Evolutionary conservation across 495 filamentous ascomycete genomes (phyloP).

Genomic region (Aspergillus panamensis): DNA sequence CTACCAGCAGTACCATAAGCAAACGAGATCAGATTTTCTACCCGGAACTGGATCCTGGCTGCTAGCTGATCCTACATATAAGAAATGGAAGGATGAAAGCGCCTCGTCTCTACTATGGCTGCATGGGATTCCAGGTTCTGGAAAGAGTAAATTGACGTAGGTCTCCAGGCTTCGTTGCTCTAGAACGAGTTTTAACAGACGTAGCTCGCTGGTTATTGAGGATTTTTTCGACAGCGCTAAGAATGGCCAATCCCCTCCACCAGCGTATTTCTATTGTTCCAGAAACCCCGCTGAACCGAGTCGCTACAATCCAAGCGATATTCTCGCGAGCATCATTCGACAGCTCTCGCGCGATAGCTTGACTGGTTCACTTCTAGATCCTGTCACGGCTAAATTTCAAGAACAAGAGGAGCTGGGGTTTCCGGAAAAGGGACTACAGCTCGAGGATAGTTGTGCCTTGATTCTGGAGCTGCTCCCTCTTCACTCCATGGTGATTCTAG

Average conservation of each 20-base stretch:
- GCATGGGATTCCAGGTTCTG: conserved; percentile 1
- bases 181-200: no score
- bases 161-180: no score
- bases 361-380: background rate
- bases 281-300: conserved; percentile 25
- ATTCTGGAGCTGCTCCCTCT: background rate
- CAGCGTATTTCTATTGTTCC: conserved; percentile 29
- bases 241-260: background rate
- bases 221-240: background rate
- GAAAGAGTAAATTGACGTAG: conserved; percentile 3
- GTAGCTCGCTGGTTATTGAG: background rate
- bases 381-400: background rate
- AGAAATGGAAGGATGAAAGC: background rate
- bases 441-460: background rate
- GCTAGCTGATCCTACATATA: background rate
- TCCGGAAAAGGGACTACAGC: background rate
- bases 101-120: background rate
- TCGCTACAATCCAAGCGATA: conserved; percentile 24
- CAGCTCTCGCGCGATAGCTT: conserved; percentile 17
- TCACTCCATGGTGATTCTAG: background rate
- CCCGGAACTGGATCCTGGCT: background rate
- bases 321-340: conserved; percentile 25
- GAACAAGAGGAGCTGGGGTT: background rate
- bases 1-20: background rate
- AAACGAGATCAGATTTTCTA: background rate